These are phyloP conservation scores for Cochlearia excelsa DNA, from an alignment of 345 rosid species.

Conservation along the genomic window DNA sequence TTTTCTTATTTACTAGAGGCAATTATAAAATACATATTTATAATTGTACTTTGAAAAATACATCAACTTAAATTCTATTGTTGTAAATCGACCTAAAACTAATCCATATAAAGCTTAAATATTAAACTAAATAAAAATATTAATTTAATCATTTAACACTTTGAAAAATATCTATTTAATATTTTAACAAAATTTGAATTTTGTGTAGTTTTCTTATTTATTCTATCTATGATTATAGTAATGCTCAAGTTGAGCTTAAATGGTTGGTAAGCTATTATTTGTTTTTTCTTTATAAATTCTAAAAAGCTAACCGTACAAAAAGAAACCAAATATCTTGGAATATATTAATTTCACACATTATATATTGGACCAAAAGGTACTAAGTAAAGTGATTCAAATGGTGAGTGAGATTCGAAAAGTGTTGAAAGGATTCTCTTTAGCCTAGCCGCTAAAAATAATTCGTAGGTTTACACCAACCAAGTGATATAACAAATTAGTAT, in stretches of 20 bases:
- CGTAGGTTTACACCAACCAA: slow-evolving; percentile 27
- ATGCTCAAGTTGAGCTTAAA: slow-evolving; percentile 20
- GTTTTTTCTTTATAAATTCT: background rate
- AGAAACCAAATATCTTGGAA: slow-evolving; percentile 23
- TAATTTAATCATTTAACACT: too few relatives aligned
- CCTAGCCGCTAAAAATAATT: slow-evolving; percentile 15
- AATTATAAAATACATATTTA: too few relatives aligned
- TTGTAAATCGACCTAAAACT: too few relatives aligned
- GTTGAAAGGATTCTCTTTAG: slow-evolving; percentile 14
- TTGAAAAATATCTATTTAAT: too few relatives aligned
- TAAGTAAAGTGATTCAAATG: slow-evolving; percentile 24
- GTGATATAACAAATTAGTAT: background rate
- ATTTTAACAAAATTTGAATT: too few relatives aligned
- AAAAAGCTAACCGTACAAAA: slow-evolving; percentile 22
- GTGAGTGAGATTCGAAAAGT: slow-evolving; percentile 26
- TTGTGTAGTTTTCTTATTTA: too few relatives aligned
- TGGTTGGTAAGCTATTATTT: slow-evolving; percentile 22
- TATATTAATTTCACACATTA: slow-evolving; percentile 17
- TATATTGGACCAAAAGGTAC: slow-evolving; percentile 28
- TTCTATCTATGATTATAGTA: background rate
- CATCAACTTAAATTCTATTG: too few relatives aligned
- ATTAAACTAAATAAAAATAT: too few relatives aligned
- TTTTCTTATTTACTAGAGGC: background rate
- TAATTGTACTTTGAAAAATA: too few relatives aligned
- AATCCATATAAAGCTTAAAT: too few relatives aligned